Evolutionary conservation across 495 filamentous ascomycete genomes (phyloP).

Genomic region (Annulohypoxylon nitens): DNA sequence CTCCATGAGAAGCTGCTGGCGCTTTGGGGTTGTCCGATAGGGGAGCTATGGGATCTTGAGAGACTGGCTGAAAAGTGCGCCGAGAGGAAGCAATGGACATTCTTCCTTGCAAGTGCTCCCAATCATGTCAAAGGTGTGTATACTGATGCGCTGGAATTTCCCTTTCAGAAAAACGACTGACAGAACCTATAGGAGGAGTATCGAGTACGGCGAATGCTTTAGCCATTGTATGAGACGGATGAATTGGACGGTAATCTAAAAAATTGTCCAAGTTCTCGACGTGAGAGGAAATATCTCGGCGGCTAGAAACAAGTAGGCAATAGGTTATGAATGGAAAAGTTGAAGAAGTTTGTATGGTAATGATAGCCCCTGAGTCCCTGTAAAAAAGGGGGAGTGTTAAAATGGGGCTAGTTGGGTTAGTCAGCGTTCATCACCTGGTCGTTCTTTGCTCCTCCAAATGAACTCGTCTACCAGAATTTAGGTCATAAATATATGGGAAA

Average conservation of each 20-base stretch:
- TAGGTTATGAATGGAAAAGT: no score
- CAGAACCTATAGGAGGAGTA: slow-evolving; percentile 46
- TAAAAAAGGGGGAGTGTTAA: neutral
- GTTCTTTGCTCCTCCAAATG: no score
- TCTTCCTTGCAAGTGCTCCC: slow-evolving; percentile 71
- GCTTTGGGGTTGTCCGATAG: slow-evolving; percentile 70
- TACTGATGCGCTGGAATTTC: neutral
- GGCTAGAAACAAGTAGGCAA: no score
- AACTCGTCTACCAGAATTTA: no score
- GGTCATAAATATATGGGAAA: no score
- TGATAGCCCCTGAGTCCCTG: no score
- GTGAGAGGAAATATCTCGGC: neutral
- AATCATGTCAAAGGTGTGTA: slow-evolving; percentile 62
- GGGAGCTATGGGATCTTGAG: slow-evolving; percentile 68
- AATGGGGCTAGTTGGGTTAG: neutral
- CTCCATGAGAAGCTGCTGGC: slow-evolving; percentile 72
- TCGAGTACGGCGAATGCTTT: slow-evolving; percentile 53
- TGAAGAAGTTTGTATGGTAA: no score
- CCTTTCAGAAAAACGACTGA: slow-evolving; percentile 61
- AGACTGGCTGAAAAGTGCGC: slow-evolving; percentile 58
- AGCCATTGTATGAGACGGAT: slow-evolving; percentile 57
- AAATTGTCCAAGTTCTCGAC: neutral
- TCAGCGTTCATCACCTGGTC: no score
- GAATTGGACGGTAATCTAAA: neutral
- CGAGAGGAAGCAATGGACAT: slow-evolving; percentile 67